A percentile compares a stretch with the other conserved stretches of the same genome.
Conservation (phyloP, 345 rosid genomes). For the Rhizophora apiculata region DNA sequence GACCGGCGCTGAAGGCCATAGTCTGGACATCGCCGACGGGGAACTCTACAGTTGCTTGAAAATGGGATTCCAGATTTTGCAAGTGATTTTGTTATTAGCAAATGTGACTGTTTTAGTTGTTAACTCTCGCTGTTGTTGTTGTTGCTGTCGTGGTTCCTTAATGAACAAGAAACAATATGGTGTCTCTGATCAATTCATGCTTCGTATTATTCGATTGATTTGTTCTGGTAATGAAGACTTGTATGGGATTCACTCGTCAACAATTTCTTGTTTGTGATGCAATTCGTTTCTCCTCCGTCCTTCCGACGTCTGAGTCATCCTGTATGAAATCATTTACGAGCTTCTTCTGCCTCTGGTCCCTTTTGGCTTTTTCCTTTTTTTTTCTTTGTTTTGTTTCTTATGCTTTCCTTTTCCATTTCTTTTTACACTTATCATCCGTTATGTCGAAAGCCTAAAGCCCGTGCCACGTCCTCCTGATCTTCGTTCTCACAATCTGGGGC, state of each 20-base stretch:
- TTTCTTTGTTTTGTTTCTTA: too few species aligned
- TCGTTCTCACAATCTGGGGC: too few species aligned
- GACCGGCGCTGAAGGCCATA: conserved; percentile 90
- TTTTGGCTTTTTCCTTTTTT: background rate
- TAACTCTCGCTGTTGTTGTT: background rate
- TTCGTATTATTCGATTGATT: background rate
- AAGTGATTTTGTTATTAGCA: background rate
- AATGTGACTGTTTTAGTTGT: background rate
- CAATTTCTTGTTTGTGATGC: too few species aligned
- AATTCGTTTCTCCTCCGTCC: too few species aligned
- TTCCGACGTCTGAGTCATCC: background rate
- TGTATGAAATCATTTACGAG: background rate
- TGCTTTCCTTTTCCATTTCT: too few species aligned
- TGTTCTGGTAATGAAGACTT: background rate
- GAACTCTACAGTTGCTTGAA: conserved; percentile 48
- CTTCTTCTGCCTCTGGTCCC: background rate
- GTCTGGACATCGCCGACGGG: conserved; percentile 58
- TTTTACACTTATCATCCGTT: too few species aligned
- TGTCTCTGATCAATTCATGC: background rate
- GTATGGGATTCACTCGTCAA: too few species aligned
- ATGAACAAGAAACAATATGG: background rate
- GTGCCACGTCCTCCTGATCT: too few species aligned
- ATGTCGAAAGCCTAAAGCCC: too few species aligned
- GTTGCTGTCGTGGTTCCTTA: background rate
- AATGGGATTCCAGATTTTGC: background rate